Base-by-base conservation (phyloP, 352 stramenopile genomes). In the Phytophthora tentaculata region DNA sequence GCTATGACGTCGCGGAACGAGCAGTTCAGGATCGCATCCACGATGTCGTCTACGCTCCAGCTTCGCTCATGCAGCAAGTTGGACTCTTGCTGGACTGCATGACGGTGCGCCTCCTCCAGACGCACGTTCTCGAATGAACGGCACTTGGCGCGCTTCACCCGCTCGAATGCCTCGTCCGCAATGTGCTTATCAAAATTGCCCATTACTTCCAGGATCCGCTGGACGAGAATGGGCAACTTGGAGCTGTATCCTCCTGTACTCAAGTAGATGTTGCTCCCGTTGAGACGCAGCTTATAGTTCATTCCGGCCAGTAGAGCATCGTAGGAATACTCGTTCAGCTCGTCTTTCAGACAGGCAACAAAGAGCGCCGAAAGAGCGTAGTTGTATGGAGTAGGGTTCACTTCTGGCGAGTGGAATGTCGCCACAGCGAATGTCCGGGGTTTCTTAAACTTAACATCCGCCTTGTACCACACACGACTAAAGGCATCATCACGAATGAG, bases 401-500 rank as follows among this genome's bases (percentile, higher is more conserved):
- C 76, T 24, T 73, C 67, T 0, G 84, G 79, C 5, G 77, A 86
- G 64, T 83, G 70, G n/a, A 97, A 86, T 32, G 74, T 59, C 14
- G 90, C 81, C 49, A 87, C 28, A 95, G 68, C 69, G 83, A 94
- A 39, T 88, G 80, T 83, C 61, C 96, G 95, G 1, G 91, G 91
- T 64, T 97, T 97, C 53, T 79, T 71, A 76, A 97, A 97, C 13
- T 84, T 76, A 16, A 80, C 86, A 61, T 97, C 90, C 0, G 86
- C 69, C 62, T 96, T 96, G 75, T 88, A 92, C 86, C 84, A 94
- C 20, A 91, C 59, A 10, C 81, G 77, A 23, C 69, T 77, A 2
- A 55, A 53, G 1, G 71, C 75, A 23, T 87, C 78, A 10, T 84
- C 53, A 19, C 68, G 74, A 22, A 88, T 53, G 6, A 82, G 70